Conservation (phyloP, 2,329 filamentous ascomycete species). For the Chaetothyriales sp. region DNA sequence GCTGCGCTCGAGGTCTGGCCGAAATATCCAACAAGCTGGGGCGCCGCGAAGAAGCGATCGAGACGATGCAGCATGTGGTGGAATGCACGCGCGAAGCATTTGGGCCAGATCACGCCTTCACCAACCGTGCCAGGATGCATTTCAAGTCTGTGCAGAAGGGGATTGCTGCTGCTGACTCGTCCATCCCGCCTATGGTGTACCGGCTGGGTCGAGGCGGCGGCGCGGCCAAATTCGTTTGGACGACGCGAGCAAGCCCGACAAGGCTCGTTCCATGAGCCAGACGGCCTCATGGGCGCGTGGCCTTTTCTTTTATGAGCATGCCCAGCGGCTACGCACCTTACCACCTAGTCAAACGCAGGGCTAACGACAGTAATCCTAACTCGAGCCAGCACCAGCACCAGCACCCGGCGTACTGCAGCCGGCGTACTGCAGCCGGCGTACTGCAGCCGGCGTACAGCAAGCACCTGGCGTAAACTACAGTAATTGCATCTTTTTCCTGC, state of each 20-base stretch:
- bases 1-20: slow-evolving; percentile 15
- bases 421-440: too few relatives aligned
- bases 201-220: slow-evolving; percentile 15
- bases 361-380: too few relatives aligned
- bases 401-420: too few relatives aligned
- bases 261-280: slow-evolving; percentile 11
- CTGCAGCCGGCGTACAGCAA: too few relatives aligned
- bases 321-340: too few relatives aligned
- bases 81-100: slow-evolving; percentile 15
- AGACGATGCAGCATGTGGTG: slow-evolving; percentile 17
- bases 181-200: slow-evolving; percentile 18
- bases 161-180: slow-evolving; percentile 7
- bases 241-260: slow-evolving; percentile 15
- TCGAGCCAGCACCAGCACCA: too few relatives aligned
- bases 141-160: slow-evolving; percentile 16
- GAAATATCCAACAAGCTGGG: slow-evolving; percentile 16
- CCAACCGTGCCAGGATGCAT: slow-evolving; percentile 16
- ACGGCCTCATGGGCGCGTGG: background rate
- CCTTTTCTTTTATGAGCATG: background rate
- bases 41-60: slow-evolving; percentile 13
- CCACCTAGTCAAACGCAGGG: too few relatives aligned
- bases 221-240: slow-evolving; percentile 18
- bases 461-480: too few relatives aligned
- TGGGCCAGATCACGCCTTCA: slow-evolving; percentile 17
- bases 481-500: too few relatives aligned